These are phyloP conservation scores for Cajanus cajan DNA, from an alignment of 306 rosid species.

Conservation along the genomic window DNA sequence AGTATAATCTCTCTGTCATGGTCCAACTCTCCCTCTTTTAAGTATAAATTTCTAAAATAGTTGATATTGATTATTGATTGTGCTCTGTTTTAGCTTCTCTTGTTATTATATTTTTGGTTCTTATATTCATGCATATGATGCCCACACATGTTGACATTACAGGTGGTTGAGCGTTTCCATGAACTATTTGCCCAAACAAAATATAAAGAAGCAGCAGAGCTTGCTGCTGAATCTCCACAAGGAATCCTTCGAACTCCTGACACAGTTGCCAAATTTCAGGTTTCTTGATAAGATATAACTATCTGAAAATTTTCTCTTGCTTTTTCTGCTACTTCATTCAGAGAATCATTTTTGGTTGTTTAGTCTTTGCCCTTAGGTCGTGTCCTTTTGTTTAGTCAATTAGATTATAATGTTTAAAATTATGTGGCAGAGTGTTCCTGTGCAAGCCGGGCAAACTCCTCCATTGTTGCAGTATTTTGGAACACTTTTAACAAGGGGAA, in stretches of 20 bases:
- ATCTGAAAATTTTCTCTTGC: background rate
- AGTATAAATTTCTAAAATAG: background rate
- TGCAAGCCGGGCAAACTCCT: conserved; percentile 98
- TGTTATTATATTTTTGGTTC: conserved; percentile 1
- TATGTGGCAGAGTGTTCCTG: conserved; percentile 92
- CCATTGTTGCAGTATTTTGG: conserved; percentile 98
- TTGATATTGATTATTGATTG: conserved; percentile 6
- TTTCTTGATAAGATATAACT: conserved; percentile 26
- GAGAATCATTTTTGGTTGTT: background rate
- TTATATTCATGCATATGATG: conserved; percentile 26
- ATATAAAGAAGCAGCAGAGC: conserved; percentile 99
- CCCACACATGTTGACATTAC: conserved; percentile 32
- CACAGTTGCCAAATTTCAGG: conserved; percentile 99
- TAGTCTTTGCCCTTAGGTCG: background rate
- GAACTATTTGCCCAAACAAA: conserved; percentile 97
- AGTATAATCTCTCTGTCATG: background rate
- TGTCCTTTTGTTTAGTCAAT: background rate
- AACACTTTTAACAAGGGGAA: conserved; percentile 90
- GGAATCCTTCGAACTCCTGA: conserved; percentile 98
- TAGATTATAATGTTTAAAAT: background rate
- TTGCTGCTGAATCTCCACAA: conserved; percentile 99
- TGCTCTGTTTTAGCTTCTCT: background rate
- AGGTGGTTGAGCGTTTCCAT: conserved; percentile 99
- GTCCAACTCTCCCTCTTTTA: background rate
- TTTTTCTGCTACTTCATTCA: background rate